Conservation (phyloP, 2,329 filamentous ascomycete genomes). For the Aspergillus ochraceoroseus region DNA sequence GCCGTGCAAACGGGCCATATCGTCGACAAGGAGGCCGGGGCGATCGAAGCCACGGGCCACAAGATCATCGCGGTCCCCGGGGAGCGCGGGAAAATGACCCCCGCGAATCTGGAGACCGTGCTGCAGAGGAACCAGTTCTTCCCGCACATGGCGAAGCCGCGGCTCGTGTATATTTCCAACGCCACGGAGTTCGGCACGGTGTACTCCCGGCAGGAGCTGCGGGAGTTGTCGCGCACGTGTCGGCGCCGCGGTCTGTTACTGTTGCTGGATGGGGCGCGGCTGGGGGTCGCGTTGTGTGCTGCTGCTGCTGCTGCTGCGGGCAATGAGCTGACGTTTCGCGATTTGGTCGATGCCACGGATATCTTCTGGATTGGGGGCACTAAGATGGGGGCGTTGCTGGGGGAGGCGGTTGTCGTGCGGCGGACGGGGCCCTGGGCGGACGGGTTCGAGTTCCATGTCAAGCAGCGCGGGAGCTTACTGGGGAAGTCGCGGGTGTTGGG, state of each 20-base stretch:
- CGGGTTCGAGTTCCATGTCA: constrained; percentile 51
- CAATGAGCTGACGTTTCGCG: constrained; percentile 45
- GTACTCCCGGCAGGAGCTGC: constrained; percentile 45
- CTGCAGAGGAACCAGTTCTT: constrained; percentile 50
- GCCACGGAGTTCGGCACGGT: constrained; percentile 50
- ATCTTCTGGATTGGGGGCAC: constrained; percentile 55
- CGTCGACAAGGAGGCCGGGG: constrained; percentile 49
- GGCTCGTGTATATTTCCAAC: constrained; percentile 52
- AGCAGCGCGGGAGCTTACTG: constrained; percentile 50
- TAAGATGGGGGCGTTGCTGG: constrained; percentile 50
- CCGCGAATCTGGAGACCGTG: constrained; percentile 40
- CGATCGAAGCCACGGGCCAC: constrained; percentile 50
- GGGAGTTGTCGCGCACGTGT: constrained; percentile 43
- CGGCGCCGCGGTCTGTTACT: constrained; percentile 42
- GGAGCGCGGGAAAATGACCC: constrained; percentile 47
- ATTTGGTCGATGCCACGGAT: constrained; percentile 48
- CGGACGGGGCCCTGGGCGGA: constrained; percentile 40
- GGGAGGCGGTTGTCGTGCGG: constrained; percentile 51
- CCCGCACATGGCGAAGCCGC: constrained; percentile 50
- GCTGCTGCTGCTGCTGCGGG: too few relatives aligned
- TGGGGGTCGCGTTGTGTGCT: constrained; percentile 45
- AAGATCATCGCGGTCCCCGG: constrained; percentile 50
- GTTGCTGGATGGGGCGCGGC: constrained; percentile 49
- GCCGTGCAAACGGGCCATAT: constrained; percentile 50
- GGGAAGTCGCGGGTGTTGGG: constrained; percentile 50